These are phyloP conservation scores for Neurospora sublineolata DNA, from an alignment of 495 filamentous ascomycete species.

Conservation along the genomic window DNA sequence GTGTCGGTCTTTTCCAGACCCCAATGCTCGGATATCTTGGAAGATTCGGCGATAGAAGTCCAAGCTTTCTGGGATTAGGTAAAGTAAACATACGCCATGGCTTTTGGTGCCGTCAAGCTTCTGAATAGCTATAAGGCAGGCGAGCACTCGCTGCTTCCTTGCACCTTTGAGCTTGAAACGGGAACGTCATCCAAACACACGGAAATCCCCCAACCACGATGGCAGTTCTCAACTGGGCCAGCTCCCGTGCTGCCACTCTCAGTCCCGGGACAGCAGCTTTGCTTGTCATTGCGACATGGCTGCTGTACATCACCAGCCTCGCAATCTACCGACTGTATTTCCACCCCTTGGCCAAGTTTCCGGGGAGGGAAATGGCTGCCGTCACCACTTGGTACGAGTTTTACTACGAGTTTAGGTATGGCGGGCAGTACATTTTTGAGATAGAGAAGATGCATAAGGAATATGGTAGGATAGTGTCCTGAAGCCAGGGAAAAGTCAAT, in stretches of 20 bases:
- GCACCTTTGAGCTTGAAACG: background rate
- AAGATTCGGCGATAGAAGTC: background rate
- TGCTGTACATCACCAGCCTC: background rate
- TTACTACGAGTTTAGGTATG: slow-evolving; percentile 32
- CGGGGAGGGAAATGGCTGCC: slow-evolving; percentile 36
- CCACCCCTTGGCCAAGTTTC: slow-evolving; percentile 26
- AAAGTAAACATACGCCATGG: background rate
- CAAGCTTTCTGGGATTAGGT: background rate
- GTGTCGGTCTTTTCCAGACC: background rate
- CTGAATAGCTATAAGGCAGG: background rate
- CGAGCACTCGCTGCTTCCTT: background rate
- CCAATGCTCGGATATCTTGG: background rate
- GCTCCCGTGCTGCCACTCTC: background rate
- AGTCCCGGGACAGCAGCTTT: background rate
- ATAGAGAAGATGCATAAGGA: slow-evolving; percentile 29
- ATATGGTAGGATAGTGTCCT: slow-evolving; percentile 19
- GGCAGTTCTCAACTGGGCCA: background rate
- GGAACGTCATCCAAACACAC: background rate
- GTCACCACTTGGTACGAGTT: slow-evolving; percentile 30
- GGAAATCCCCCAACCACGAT: background rate
- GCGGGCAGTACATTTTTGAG: slow-evolving; percentile 24
- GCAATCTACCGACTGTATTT: slow-evolving; percentile 19
- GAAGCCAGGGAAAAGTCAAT: too few species aligned
- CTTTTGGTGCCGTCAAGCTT: too few species aligned
- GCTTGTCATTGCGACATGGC: background rate